phyloP scores from a whole-genome alignment of 345 rosid species.

The Jatropha curcas region DNA sequence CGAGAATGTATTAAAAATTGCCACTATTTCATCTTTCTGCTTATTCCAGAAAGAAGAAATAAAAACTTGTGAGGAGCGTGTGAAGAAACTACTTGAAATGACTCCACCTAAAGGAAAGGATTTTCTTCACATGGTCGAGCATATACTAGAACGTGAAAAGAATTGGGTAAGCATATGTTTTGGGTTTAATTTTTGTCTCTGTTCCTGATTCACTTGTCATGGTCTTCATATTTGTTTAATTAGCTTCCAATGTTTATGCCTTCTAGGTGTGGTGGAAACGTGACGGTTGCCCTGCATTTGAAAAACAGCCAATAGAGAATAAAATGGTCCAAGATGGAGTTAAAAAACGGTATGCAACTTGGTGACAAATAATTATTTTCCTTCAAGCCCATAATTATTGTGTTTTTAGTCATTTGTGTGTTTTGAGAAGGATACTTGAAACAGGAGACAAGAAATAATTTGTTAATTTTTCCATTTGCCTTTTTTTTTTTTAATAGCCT shows the following conservation, averaged over 20 bases:
- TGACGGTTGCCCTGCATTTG: constrained; percentile 96
- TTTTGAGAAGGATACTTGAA: neutral
- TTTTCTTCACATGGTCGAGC: constrained; percentile 79
- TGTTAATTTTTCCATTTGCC: neutral
- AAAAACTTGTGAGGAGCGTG: constrained; percentile 80
- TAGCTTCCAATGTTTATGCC: constrained; percentile 17
- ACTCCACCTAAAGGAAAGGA: constrained; percentile 95
- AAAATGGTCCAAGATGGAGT: constrained; percentile 60
- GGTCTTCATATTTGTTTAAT: constrained; percentile 12
- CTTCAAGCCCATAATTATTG: neutral
- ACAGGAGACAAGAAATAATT: neutral
- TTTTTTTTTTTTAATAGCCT: neutral
- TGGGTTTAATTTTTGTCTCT: neutral
- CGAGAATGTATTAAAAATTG: neutral
- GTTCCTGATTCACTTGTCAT: constrained; percentile 15
- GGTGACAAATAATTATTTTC: neutral
- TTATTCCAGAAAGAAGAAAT: constrained; percentile 83
- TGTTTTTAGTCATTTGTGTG: neutral
- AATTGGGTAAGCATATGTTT: constrained; percentile 67
- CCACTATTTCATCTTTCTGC: neutral
- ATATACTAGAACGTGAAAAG: constrained; percentile 89
- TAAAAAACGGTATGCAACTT: constrained; percentile 64
- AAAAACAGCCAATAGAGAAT: constrained; percentile 76
- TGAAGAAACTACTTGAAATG: constrained; percentile 79
- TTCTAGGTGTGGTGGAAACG: constrained; percentile 98